Evolutionary conservation across 2,329 filamentous ascomycete genomes (phyloP), one percentile per base, ranked within the genome.

Genomic region (Hypoxylon sp.): DNA sequence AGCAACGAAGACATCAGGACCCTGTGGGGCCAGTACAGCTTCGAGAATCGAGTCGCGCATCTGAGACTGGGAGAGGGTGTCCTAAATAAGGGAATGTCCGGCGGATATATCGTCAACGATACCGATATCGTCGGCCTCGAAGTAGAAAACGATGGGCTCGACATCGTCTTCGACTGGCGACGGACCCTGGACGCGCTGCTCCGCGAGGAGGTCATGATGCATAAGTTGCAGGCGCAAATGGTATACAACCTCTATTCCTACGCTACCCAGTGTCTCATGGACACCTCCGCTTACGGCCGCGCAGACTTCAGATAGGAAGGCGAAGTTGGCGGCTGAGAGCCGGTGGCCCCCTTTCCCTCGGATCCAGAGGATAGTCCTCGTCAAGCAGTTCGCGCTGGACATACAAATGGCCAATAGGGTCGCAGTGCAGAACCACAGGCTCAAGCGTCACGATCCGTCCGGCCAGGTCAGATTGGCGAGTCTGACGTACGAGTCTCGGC

Each of bases 161-260:
- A 24, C 6, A 68, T 68, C 22, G 28, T 19, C 6, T 68, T 68
- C 22, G 52, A 68, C 37, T 68, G 66, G 66, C 43, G 52, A 19
- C 52, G 50, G 20, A 68, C 66, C 0, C 46, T 68, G 7, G 44
- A 64, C 50, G 62, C 63, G 15, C 53, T 68, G 10, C 60, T 68
- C n/a, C 66, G 66, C 11, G 66, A 68, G 46, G 66, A 68, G 48
- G n/a, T 67, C 19, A 64, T 68, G 66, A 68, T 68, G 66, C 66
- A 52, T 28, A 62, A 43, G 39, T n/a, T 68, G 19, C 66, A 68
- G 47, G 22, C 46, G 6, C 47, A 64, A 49, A 66, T 68, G 66
- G 66, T 68, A 62, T 44, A 63, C 48, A 34, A 47, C 55, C 55
- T 50, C n/a, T 56, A 46, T 52, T 59, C 44, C 34, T 44, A 59